phyloP scores from a whole-genome alignment of 1,284 basidiomycete species.

The Tremellales sp. region DNA sequence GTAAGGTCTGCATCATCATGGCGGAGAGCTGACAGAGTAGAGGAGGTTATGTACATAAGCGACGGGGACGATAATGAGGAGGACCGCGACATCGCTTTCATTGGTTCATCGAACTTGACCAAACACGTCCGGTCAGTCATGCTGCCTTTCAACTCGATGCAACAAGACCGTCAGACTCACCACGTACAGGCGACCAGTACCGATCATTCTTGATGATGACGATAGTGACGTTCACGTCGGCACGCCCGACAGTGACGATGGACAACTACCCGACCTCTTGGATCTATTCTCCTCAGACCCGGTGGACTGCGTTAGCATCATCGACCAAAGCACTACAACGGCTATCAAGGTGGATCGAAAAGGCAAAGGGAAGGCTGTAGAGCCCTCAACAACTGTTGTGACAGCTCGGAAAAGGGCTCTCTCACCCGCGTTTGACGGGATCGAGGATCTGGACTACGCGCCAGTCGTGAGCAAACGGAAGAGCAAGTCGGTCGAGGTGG shows the following conservation, averaged over 20 bases:
- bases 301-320: neutral
- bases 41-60: constrained; percentile 11
- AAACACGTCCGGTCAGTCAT: neutral
- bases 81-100: constrained; percentile 14
- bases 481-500: too few relatives aligned
- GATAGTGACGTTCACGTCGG: too few relatives aligned
- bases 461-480: too few relatives aligned
- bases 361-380: constrained; percentile 9
- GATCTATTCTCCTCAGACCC: neutral
- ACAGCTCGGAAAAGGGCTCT: too few relatives aligned
- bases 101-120: constrained; percentile 3
- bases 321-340: neutral
- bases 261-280: neutral
- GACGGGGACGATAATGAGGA: constrained; percentile 12
- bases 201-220: neutral
- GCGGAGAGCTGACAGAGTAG: neutral
- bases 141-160: neutral
- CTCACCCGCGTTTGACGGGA: too few relatives aligned
- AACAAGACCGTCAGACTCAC: neutral
- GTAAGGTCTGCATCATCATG: neutral
- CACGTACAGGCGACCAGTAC: too few relatives aligned
- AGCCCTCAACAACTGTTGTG: too few relatives aligned
- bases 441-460: too few relatives aligned
- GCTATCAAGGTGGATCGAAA: constrained; percentile 2
- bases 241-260: neutral